A percentile compares a stretch with the other conserved stretches of the same genome.
Conservation (phyloP, 768 basidiomycete species). For the Tylopilus cervinicoccineus region DNA sequence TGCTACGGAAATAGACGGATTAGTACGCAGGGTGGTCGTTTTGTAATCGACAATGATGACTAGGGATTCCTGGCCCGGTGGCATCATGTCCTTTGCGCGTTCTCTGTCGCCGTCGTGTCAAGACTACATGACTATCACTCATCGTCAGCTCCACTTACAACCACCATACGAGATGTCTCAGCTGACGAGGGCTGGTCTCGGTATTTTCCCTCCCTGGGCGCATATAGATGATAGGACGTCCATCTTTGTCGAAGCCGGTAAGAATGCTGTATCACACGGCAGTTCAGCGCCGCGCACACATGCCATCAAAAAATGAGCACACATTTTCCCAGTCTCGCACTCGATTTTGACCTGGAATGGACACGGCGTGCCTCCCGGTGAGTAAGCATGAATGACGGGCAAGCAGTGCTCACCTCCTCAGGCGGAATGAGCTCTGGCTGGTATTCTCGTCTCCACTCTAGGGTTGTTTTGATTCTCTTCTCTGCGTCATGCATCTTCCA, state of each 20-base stretch:
- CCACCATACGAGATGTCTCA: slow-evolving; percentile 84
- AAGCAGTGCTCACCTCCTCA: slow-evolving; percentile 48
- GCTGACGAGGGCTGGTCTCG: slow-evolving; percentile 67
- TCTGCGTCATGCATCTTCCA: slow-evolving; percentile 78
- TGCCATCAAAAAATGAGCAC: slow-evolving; percentile 21
- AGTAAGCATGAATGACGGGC: background rate
- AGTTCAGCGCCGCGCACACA: background rate
- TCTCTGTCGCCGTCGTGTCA: slow-evolving; percentile 47
- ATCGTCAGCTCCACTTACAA: slow-evolving; percentile 47
- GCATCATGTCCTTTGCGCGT: slow-evolving; percentile 87
- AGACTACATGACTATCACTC: background rate
- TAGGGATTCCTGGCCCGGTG: slow-evolving; percentile 76
- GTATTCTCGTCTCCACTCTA: slow-evolving; percentile 84
- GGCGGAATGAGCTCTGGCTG: slow-evolving; percentile 82
- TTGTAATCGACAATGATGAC: slow-evolving; percentile 87
- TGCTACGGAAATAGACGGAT: slow-evolving; percentile 78
- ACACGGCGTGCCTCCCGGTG: background rate
- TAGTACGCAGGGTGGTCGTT: slow-evolving; percentile 74
- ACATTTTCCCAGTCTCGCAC: slow-evolving; percentile 88
- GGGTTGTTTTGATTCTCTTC: slow-evolving; percentile 69
- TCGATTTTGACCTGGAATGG: slow-evolving; percentile 59
- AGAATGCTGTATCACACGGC: slow-evolving; percentile 49
- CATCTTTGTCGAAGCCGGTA: slow-evolving; percentile 82
- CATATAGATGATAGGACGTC: slow-evolving; percentile 87
- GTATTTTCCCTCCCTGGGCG: slow-evolving; percentile 87